A percentile compares a stretch with the other conserved stretches of the same genome.
Conservation (phyloP, 1,284 basidiomycete species). For the Sphaerobolus stellatus region DNA sequence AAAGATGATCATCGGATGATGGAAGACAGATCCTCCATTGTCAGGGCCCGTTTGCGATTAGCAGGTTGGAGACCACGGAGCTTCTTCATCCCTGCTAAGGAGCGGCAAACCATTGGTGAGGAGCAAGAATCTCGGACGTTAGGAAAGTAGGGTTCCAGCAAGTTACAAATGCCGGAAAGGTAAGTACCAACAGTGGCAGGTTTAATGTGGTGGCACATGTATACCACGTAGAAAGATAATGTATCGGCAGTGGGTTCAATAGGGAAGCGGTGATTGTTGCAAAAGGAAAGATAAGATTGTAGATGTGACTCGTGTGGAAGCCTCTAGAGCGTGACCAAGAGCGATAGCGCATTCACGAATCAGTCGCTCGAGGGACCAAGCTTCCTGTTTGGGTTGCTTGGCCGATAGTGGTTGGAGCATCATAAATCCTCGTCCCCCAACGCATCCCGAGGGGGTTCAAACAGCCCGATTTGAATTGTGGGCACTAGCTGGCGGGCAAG, state of each 20-base stretch:
- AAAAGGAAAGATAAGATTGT: background rate
- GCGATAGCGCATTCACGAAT: background rate
- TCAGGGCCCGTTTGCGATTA: constrained; percentile 5
- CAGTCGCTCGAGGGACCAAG: constrained; percentile 13
- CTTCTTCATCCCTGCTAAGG: constrained; percentile 9
- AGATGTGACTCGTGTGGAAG: background rate
- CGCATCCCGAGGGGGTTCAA: constrained; percentile 10
- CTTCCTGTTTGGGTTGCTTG: constrained; percentile 5
- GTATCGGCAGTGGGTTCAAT: constrained; percentile 22
- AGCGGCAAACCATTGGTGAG: constrained; percentile 1
- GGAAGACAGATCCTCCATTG: constrained; percentile 5
- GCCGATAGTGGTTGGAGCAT: background rate
- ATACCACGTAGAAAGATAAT: constrained; percentile 23
- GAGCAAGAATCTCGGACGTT: constrained; percentile 3
- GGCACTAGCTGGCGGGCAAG: background rate
- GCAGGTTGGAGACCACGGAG: background rate
- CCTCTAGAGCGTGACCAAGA: background rate
- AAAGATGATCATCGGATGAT: constrained; percentile 12
- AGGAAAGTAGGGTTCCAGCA: constrained; percentile 13
- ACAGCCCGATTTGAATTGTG: background rate
- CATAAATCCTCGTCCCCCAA: constrained; percentile 13
- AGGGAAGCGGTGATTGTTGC: constrained; percentile 3
- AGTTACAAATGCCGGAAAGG: constrained; percentile 15
- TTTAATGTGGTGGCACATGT: constrained; percentile 15
- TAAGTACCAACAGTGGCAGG: constrained; percentile 10